Percentiles rank a stretch among this genome's conserved stretches.
Evolutionary conservation across 2,329 filamentous ascomycete genomes (phyloP).

Genomic region (Lachnellula hyalina): DNA sequence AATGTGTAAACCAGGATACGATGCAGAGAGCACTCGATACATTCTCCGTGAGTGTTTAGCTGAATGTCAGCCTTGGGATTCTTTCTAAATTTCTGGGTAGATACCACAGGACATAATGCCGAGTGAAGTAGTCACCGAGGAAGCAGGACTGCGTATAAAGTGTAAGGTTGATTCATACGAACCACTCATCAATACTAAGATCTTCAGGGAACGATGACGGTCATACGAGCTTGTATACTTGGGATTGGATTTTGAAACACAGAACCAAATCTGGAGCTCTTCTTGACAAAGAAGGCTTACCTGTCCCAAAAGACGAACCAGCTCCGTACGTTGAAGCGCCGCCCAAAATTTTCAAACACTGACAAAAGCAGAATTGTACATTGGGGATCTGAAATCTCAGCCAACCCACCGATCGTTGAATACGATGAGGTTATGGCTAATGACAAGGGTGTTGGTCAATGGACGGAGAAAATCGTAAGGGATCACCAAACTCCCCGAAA

Average conservation of each 20-base stretch:
- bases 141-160: slow-evolving; percentile 40
- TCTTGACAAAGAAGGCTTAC: slow-evolving; percentile 27
- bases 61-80: not conserved
- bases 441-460: slow-evolving; percentile 50
- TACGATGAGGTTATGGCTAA: slow-evolving; percentile 56
- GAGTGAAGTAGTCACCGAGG: slow-evolving; percentile 28
- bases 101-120: slow-evolving; percentile 40
- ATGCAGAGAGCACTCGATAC: slow-evolving; percentile 65
- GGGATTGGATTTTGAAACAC: slow-evolving; percentile 54
- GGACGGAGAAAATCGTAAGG: slow-evolving; percentile 61
- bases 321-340: slow-evolving; percentile 23
- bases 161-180: slow-evolving; percentile 38
- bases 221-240: slow-evolving; percentile 64
- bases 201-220: slow-evolving; percentile 57
- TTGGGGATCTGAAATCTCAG: slow-evolving; percentile 36
- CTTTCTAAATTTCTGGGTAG: slow-evolving; percentile 32
- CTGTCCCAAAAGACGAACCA: slow-evolving; percentile 4
- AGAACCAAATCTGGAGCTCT: slow-evolving; percentile 23
- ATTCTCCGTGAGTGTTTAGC: slow-evolving; percentile 49
- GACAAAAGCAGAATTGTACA: slow-evolving; percentile 31
- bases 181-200: slow-evolving; percentile 12
- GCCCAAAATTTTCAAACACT: slow-evolving; percentile 14
- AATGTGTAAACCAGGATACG: slow-evolving; percentile 65
- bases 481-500: not conserved
- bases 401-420: slow-evolving; percentile 51